Base-by-base conservation (phyloP, 306 rosid genomes). In the Begonia loranthoides region DNA sequence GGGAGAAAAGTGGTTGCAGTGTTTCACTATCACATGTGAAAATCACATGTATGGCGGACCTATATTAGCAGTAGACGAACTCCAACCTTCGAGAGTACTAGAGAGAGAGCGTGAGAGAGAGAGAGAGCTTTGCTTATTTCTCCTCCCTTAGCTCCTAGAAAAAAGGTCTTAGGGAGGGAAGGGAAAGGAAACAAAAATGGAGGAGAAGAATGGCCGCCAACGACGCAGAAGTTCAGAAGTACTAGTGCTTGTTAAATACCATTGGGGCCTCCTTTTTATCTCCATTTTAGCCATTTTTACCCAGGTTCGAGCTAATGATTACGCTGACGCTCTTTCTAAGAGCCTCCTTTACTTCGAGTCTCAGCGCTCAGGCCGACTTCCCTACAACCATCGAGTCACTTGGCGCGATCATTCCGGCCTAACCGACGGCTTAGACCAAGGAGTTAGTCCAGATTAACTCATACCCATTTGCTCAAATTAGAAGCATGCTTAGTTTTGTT, bases 401-500 rank as follows among this genome's bases (percentile, higher is more conserved):
- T 90, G 97, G 97, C 85, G 97, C 3, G 79, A 76, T 73, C 87
- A 90, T 67, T 90, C 97, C 53, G 97, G 94, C 72, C 97, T 90
- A 76, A 85, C 89, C 54, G 97, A 90, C 61, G 97, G 97, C 17
- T 61, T 90, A 2, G 95, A 85, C 38, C 87, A 90, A 78, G 97
- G 87, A 73, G 95, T 89, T 13, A 59, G 79, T 47, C 22, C 13
- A 49, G 3, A 15, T 48, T 15, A 36, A 11, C 47, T 1, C 33
- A 11, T 13, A 17, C 50, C 56, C 56, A 41, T 13, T 21, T 53
- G 38, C 16, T 43, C 52, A 15, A 50, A 9, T 12, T 15, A 46
- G 36, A 28, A 4, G 22, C 36, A 28, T 28, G 6, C 36, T 28
- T 28, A 28, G 36, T 28, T 28, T 28, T 28, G 36, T 28, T 28